These are phyloP conservation scores for Aspergillus sp. DNA, from an alignment of 2,329 filamentous ascomycete species.

Conservation along the genomic window DNA sequence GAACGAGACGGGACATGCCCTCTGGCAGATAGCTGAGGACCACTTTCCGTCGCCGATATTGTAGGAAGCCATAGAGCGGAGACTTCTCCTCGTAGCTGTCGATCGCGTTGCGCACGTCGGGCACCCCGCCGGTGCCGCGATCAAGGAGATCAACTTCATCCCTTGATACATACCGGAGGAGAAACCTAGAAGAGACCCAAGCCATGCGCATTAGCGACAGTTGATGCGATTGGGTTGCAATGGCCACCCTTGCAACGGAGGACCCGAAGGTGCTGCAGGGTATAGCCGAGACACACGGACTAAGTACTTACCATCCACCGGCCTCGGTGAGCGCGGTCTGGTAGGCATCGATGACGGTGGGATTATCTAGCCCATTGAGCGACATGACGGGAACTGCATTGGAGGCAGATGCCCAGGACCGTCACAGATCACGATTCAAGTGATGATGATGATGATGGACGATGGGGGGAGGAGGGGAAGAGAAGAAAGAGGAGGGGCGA, in stretches of 20 bases:
- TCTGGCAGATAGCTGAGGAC: constrained; percentile 91
- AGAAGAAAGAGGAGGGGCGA: background rate
- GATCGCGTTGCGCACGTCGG: constrained; percentile 78
- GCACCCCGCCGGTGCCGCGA: constrained; percentile 77
- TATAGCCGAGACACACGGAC: constrained; percentile 1
- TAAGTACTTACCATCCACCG: constrained; percentile 80
- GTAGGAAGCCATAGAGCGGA: constrained; percentile 87
- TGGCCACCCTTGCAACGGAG: constrained; percentile 12
- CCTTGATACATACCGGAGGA: constrained; percentile 85
- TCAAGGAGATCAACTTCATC: constrained; percentile 82
- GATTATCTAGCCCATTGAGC: constrained; percentile 88
- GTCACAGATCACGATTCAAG: constrained; percentile 2
- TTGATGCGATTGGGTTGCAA: background rate
- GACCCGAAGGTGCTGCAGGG: constrained; percentile 12
- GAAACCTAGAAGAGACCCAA: constrained; percentile 66
- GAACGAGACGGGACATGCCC: constrained; percentile 82
- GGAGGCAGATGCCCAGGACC: constrained; percentile 18
- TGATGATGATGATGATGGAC: constrained; percentile 13
- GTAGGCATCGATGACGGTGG: constrained; percentile 80
- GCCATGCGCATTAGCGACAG: constrained; percentile 11
- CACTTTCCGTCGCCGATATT: constrained; percentile 86
- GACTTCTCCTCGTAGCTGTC: constrained; percentile 78
- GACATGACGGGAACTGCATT: constrained; percentile 67
- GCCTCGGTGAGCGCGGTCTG: constrained; percentile 76
- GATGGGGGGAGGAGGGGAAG: constrained; percentile 9